Evolutionary conservation across 2,329 filamentous ascomycete genomes (phyloP).

Genomic region (Stagonosporopsis rhizophila): DNA sequence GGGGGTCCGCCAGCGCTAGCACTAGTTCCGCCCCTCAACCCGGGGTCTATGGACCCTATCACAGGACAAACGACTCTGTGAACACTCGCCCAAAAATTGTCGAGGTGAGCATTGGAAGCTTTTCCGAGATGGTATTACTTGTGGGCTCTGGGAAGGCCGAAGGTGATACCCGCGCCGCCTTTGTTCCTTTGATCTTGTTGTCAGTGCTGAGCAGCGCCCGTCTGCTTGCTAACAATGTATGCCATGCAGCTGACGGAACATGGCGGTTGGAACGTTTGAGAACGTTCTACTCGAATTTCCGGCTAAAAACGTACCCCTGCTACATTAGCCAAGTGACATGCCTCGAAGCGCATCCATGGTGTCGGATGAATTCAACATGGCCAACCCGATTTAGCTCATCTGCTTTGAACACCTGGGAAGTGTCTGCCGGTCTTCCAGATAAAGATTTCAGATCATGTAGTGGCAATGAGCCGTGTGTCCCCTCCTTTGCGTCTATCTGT

Average conservation of each 20-base stretch:
- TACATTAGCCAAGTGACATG: neutral
- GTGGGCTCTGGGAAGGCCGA: neutral
- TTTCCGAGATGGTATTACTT: neutral
- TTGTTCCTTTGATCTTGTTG: neutral
- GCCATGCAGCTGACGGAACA: conserved; percentile 11
- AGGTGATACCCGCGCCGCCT: neutral
- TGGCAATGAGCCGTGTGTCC: neutral
- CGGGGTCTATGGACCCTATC: conserved; percentile 11
- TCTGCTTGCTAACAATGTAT: conserved; percentile 1
- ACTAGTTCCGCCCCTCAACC: neutral
- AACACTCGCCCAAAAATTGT: neutral
- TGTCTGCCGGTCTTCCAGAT: neutral
- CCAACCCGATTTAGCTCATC: neutral
- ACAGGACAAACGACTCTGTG: neutral
- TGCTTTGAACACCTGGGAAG: neutral
- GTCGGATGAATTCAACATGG: neutral
- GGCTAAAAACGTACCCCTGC: conserved; percentile 14
- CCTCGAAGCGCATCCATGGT: conserved; percentile 3
- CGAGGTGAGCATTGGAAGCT: neutral
- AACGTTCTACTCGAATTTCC: neutral
- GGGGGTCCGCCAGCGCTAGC: conserved; percentile 10
- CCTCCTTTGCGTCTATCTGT: neutral
- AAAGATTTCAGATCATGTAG: neutral
- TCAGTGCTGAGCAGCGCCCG: neutral
- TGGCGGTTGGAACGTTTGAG: conserved; percentile 5